Conservation (phyloP, 768 basidiomycete species). For the Termitomyces titanicus region DNA sequence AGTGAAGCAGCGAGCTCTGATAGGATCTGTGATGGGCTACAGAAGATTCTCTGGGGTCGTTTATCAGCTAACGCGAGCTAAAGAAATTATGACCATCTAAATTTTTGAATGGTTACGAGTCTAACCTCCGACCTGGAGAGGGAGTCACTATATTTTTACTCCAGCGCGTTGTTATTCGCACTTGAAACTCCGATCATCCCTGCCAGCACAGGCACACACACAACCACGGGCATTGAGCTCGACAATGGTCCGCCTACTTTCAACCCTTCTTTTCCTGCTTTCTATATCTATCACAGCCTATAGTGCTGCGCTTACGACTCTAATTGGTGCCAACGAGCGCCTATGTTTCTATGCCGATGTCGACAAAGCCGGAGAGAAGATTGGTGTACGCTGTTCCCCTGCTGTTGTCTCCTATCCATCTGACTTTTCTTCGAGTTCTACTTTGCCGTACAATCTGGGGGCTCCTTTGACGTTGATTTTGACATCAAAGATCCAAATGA, state of each 20-base stretch:
- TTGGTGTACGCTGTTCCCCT: slow-evolving; percentile 55
- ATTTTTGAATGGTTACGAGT: too few relatives aligned
- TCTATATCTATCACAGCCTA: slow-evolving; percentile 31
- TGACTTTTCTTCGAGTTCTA: slow-evolving; percentile 67
- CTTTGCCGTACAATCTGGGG: slow-evolving; percentile 98
- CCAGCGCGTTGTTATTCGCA: neutral
- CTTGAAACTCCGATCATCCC: slow-evolving; percentile 14
- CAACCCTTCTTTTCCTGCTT: slow-evolving; percentile 31
- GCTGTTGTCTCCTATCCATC: slow-evolving; percentile 1
- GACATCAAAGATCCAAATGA: slow-evolving; percentile 90
- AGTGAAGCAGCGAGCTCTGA: too few relatives aligned
- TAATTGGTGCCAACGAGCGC: slow-evolving; percentile 74
- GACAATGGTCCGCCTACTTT: slow-evolving; percentile 9
- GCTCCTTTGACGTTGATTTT: slow-evolving; percentile 95
- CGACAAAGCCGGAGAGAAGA: slow-evolving; percentile 92
- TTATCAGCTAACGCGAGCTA: too few relatives aligned
- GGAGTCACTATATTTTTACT: too few relatives aligned
- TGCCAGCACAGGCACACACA: slow-evolving; percentile 10
- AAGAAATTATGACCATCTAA: too few relatives aligned
- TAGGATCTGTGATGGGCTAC: too few relatives aligned
- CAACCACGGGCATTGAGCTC: neutral
- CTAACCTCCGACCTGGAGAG: too few relatives aligned
- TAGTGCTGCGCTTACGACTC: slow-evolving; percentile 75
- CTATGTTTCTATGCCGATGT: slow-evolving; percentile 96
- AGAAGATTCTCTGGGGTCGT: too few relatives aligned